Base-by-base conservation (phyloP, 2,329 filamentous ascomycete species). In the Aspergillus ustus region DNA sequence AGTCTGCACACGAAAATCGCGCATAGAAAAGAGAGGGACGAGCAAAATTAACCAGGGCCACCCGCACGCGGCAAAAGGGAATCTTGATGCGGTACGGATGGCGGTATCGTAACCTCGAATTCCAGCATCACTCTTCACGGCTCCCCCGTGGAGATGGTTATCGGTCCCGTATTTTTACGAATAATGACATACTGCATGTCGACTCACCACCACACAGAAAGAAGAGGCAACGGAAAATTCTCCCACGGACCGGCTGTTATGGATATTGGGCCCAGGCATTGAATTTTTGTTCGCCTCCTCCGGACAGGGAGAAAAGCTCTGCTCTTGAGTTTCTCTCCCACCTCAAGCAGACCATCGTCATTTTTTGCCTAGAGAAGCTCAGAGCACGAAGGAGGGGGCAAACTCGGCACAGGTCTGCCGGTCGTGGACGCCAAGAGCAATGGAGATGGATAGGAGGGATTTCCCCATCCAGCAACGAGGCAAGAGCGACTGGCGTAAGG, bases 341-440 rank as follows among this genome's bases (percentile, higher is more conserved):
- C 34, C 31, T 56, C 11, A 45, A 37, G 43, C 25, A 22, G 7
- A 6, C 2, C n/a, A 52, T 31, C 13, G 43, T 37, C 7, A 34
- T 19, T 22, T n/a, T 52, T 19, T 22, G 51, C 54, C 52, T 58
- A 46, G 60, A 63, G 62, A 62, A 58, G 61, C 51, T 37, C 34
- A 50, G 57, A 49, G 52, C 52, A 59, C 29, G 61, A 63, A 28
- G 43, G 53, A 61, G 57, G 65, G 60, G 60, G 60, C 62, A 52
- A 66, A 67, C 64, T 69, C 67, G 67, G 67, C 67, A 69, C 67
- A 62, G 49, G 46, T 65, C 66, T 67, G 67, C 67, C 67, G 67
- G 64, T 66, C 45, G 61, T 59, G 59, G 57, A 50, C 50, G 60
- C 57, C 57, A 59, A 61, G 45, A 49, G 52, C 31, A 29, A 56